Conservation (phyloP, 2,329 filamentous ascomycete genomes). For the Cytospora piceae region DNA sequence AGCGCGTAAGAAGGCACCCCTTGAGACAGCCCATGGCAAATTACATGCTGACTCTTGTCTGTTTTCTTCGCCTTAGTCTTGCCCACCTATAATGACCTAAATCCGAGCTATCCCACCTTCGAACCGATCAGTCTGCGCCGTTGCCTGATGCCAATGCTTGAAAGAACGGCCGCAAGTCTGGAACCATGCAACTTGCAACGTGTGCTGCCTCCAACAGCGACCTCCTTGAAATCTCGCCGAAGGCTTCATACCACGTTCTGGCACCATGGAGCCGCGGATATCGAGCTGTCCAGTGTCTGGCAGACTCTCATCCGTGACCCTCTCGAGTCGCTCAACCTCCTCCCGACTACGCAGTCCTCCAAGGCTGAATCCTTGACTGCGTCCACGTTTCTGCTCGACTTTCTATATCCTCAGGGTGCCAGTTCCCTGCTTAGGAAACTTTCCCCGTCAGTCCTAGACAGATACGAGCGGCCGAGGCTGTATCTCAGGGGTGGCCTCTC, state of each 20-base stretch:
- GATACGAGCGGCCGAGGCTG: constrained; percentile 30
- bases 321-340: constrained; percentile 35
- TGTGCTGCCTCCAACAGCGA: constrained; percentile 48
- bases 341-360: constrained; percentile 32
- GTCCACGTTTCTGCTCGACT: constrained; percentile 58
- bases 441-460: constrained; percentile 31
- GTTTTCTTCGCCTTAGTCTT: constrained; percentile 13
- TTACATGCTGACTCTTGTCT: constrained; percentile 16
- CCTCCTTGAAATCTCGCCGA: constrained; percentile 45
- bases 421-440: constrained; percentile 47
- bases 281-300: constrained; percentile 52
- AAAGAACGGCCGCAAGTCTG: constrained; percentile 59
- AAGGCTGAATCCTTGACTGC: constrained; percentile 43
- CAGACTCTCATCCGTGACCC: constrained; percentile 43
- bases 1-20: constrained; percentile 24
- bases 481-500: constrained; percentile 28
- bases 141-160: constrained; percentile 53
- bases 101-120: constrained; percentile 9
- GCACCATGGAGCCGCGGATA: constrained; percentile 56
- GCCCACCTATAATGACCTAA: constrained; percentile 26
- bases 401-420: constrained; percentile 56
- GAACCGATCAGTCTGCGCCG: constrained; percentile 21
- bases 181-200: constrained; percentile 60
- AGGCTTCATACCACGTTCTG: constrained; percentile 56
- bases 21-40: no score